Evolutionary conservation across 768 basidiomycete genomes (phyloP), one percentile per base, ranked within the genome.

Genomic region (Agaricus bisporus): DNA sequence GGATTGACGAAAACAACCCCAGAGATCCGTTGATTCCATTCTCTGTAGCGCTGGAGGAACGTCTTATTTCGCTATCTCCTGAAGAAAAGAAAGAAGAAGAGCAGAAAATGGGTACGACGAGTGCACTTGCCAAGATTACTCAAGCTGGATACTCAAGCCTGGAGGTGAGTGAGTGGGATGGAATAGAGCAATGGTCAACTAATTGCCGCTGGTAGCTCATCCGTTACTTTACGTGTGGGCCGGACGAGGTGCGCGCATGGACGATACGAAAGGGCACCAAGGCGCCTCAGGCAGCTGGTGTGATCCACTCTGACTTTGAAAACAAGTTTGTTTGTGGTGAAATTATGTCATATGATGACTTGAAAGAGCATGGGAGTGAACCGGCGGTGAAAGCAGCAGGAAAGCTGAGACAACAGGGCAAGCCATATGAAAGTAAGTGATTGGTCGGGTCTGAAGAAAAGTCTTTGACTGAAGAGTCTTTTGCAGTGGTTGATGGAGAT

Each of bases 221-320:
- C 63, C 88, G 91, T 14, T 97, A 97, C 75, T 97, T 97, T 73
- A 99, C 97, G 15, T 95, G 91, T 64, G 97, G 97, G 10, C 95
- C 95, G 2, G 88, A 89, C 60, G 95, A 98, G 73, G 94, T 98
- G 8, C 88, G 97, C 49, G 95, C 95, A 7, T 99, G 97, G 97
- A 98, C 95, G 1, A 92, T 99, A 64, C 79, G 95, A 55, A 84
- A 82, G 55, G 94, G 92, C 18, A 95, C 87, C 25, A 97, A 94
- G 67, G 95, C 97, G 1, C 97, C 95, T 2, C 89, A 93, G 66
- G 97, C 97, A 7, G 97, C 97, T 37, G 97, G 97, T 69, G 93
- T 98, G 59, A 98, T 98, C 64, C 95, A 98, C 77, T 86, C 91
- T 48, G 95, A 98, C 71, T 98, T 98, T 66, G 93, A 98, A 74